Evolutionary conservation across 2,329 filamentous ascomycete genomes (phyloP), one percentile per base, ranked within the genome.

Genomic region (Dryadomyces quercivorus): DNA sequence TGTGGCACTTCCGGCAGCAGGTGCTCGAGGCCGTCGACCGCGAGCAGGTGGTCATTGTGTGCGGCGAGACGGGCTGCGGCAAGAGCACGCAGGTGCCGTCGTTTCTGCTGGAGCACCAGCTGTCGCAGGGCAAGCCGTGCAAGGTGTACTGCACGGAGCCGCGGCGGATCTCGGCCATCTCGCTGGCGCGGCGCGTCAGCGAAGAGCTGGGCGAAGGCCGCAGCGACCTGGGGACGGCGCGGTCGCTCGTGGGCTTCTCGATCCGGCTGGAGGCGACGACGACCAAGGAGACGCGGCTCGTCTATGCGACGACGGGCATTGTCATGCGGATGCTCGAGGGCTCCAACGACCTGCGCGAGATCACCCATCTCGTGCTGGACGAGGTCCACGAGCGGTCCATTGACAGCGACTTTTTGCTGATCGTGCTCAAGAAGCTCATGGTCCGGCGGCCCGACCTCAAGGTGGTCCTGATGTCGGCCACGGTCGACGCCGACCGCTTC

Each of bases 31-130:
- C 87, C 2, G 84, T 98, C 34, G 84, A 88, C 49, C 75, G 79
- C 21, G 80, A 95, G 60, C 91, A 93, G 63, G 86, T 95, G 10
- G 84, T 93, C 10, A 96, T 98, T 57, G 81, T 98, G 34, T 97
- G 92, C 65, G 93, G 93, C 65, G 93, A 98, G 70, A 98, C 93
- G 2, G 93, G 93, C 61, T 96, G 86, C 66, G 93, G 93, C 59
- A 98, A 98, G 73, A 96, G 90, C 68, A 98, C 93, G 0, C 93
- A 98, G 64, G 86, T 96, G n/a, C 93, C 93, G 5, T 85, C 91
- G 0, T 97, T 94, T 65, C 80, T 98, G 53, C 74, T 98, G 8
- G 93, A 98, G 67, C 82, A 95, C 63, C 85, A 96, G 64, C 77
- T 98, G 51, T 80, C 82, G 3, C 80, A 85, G 58, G 92, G 91